Base-by-base conservation (phyloP, 257 asterid species). In the Galeopsis tetrahit region DNA sequence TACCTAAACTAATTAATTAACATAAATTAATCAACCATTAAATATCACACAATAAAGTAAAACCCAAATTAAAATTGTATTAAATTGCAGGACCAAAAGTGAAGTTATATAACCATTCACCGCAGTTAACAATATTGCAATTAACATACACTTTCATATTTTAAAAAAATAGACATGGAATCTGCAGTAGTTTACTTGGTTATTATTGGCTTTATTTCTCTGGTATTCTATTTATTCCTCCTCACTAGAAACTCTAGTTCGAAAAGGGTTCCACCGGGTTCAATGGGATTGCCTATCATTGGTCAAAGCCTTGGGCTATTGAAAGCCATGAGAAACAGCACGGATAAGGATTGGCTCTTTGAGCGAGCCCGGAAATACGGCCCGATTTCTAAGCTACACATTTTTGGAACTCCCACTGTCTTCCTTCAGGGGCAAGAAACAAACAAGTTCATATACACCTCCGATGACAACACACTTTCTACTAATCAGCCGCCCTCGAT, bases 301-400 rank as follows among this genome's bases (percentile, higher is more conserved):
- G 70, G 70, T 15, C 70, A 65, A 6, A 65, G 13, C 58, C 43
- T 65, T 28, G 7, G 44, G 1, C 13, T 65, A 10, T 34, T 65
- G 0, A 43, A 21, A 31, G 70, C 70, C 58, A 43, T 65, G 70
- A 65, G 43, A 43, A 36, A 13, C 13, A 13, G 13, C 42, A 65
- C 13, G 15, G 70, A 31, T 28, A 58, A 65, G 44, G 58, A 21
- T 6, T 65, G 69, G 69, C 61, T 71, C 35, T 68, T 44, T 10
- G 61, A 44, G 10, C 35, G 75, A 7, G 68, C 39, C 69, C 75
- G 69, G 1, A 59, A 46, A 44, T 34, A 71, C 48, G 75, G 75
- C n/a, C 76, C 69, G 6, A 17, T 71, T 21, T 71, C 76, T 0
- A 71, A 71, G 70, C 28, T 71, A 5, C 33, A 53, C 33, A 2